Evolutionary conservation across 163 green algal species (phyloP).

Genomic region (Volvox carteri): DNA sequence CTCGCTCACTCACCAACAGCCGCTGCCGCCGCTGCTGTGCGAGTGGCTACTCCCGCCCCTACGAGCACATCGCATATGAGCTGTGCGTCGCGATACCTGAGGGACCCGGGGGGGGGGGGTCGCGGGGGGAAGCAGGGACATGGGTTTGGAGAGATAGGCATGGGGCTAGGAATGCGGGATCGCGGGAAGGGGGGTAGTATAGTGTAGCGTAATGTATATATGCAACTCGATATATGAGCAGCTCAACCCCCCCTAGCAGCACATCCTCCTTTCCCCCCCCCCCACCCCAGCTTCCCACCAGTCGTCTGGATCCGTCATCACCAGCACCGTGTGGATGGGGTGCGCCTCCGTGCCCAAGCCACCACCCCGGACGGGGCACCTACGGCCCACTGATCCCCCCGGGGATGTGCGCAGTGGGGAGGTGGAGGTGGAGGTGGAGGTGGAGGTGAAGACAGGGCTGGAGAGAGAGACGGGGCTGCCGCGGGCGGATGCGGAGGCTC

Average conservation of each 20-base stretch:
- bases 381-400: no score
- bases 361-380: conserved; percentile 57
- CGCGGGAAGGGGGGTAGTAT: no score
- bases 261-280: not conserved
- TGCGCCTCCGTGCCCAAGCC: conserved; percentile 60
- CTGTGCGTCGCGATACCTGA: conserved; percentile 83
- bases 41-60: conserved; percentile 65
- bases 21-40: not conserved
- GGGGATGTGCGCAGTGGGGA: no score
- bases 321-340: conserved; percentile 75
- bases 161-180: no score
- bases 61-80: conserved; percentile 84
- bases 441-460: no score
- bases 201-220: no score
- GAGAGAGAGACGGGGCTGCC: no score
- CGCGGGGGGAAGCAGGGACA: not conserved
- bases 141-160: no score
- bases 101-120: not conserved
- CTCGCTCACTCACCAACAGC: conserved; percentile 1
- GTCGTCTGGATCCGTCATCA: conserved; percentile 80
- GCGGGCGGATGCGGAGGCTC: no score
- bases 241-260: no score
- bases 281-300: conserved; percentile 43
- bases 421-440: no score
- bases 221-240: no score